phyloP scores from a whole-genome alignment of 768 basidiomycete species.

The Crucibulum laeve region DNA sequence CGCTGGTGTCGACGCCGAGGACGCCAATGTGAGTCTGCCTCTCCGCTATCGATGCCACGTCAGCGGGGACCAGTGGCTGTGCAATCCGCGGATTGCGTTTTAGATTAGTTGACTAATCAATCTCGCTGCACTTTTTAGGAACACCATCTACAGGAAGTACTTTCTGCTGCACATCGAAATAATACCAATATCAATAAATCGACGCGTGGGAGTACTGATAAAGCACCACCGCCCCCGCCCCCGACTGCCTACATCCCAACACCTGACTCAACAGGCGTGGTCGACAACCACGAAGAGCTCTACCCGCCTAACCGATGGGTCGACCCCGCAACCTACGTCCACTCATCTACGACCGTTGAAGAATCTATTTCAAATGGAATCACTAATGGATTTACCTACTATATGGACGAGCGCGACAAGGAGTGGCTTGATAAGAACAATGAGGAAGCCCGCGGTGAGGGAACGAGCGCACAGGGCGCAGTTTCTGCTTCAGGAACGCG shows the following conservation, averaged over 20 bases:
- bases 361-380: constrained; percentile 61
- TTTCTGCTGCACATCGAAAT: constrained; percentile 38
- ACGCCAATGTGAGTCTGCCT: constrained; percentile 80
- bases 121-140: constrained; percentile 32
- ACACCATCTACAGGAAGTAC: constrained; percentile 49
- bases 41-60: constrained; percentile 25
- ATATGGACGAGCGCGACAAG: constrained; percentile 94
- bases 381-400: constrained; percentile 78
- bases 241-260: constrained; percentile 84
- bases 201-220: constrained; percentile 25
- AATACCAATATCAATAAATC: constrained; percentile 21
- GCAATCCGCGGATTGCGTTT: constrained; percentile 47
- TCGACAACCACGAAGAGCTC: constrained; percentile 72
- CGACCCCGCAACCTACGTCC: constrained; percentile 75
- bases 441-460: constrained; percentile 79
- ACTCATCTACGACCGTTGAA: constrained; percentile 83
- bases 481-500: constrained; percentile 49
- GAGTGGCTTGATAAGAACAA: constrained; percentile 95
- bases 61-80: constrained; percentile 41
- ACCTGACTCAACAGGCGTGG: constrained; percentile 81
- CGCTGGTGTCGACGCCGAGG: constrained; percentile 88
- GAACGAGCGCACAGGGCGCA: constrained; percentile 74
- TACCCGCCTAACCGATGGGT: constrained; percentile 70
- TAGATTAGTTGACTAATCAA: constrained; percentile 35
- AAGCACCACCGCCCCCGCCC: constrained; percentile 23